Evolutionary conservation across 2,329 filamentous ascomycete genomes (phyloP).

Genomic region (Allantophomopsis lycopodina): DNA sequence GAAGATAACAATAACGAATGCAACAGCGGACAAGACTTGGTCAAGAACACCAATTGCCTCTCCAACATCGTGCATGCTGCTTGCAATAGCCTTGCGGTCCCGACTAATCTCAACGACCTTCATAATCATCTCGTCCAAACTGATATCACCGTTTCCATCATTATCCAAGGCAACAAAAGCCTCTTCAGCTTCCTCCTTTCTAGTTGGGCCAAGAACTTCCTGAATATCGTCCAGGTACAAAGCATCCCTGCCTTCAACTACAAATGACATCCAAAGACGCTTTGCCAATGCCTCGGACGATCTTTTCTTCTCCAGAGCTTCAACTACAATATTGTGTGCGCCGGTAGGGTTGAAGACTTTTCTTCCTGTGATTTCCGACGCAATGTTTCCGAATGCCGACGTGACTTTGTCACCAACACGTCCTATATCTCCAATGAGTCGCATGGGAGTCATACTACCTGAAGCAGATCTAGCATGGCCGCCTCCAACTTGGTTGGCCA

Average conservation of each 20-base stretch:
- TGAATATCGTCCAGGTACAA: constrained; percentile 70
- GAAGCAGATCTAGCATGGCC: constrained; percentile 28
- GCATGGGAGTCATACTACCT: constrained; percentile 64
- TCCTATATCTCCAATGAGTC: constrained; percentile 58
- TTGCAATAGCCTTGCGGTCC: constrained; percentile 76
- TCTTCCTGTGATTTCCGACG: constrained; percentile 89
- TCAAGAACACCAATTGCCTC: constrained; percentile 89
- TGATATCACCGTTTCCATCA: constrained; percentile 88
- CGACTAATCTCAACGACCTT: constrained; percentile 74
- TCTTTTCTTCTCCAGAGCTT: constrained; percentile 72
- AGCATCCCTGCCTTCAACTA: constrained; percentile 73
- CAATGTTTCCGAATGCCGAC: constrained; percentile 82
- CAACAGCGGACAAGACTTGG: constrained; percentile 68
- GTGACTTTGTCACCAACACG: constrained; percentile 88
- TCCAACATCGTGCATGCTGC: constrained; percentile 95
- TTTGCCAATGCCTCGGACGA: constrained; percentile 87
- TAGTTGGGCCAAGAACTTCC: constrained; percentile 71
- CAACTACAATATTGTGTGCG: constrained; percentile 76
- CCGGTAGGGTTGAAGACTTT: constrained; percentile 89
- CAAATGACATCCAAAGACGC: constrained; percentile 97
- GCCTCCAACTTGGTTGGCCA: constrained; percentile 39
- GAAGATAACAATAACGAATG: constrained; percentile 68
- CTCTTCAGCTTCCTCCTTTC: constrained; percentile 70
- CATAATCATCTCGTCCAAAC: constrained; percentile 82
- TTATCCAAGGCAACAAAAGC: constrained; percentile 70